Base-by-base conservation (phyloP, 805 yeast genomes). In the Pichia manshurica region DNA sequence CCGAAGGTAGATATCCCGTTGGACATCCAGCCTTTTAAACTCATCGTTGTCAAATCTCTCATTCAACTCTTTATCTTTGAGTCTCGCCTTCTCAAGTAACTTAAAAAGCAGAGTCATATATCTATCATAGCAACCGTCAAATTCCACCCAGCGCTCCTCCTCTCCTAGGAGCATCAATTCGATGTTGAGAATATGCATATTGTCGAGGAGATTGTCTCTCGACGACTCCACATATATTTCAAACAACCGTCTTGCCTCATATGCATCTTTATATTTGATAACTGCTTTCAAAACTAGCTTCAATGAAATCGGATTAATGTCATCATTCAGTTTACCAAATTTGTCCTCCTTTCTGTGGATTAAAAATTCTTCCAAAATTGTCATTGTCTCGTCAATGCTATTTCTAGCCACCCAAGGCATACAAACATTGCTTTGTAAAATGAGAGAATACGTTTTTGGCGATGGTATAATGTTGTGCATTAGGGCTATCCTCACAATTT, bases 61-160 rank as follows among this genome's bases (percentile, higher is more conserved):
- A n/a, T 17, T 29, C 15, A 9, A 21, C 17, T 42, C 25, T 5
- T 38, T 28, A 13, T 48, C 45, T 23, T 45, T 48, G 25, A 48
- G 23, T 28, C 44, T 45, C 0, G 62, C 52, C 17, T 53, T 51
- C 6, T 48, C 46, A 34, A 58, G 36, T 29, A 50, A 51, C 7
- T 46, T 42, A 10, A 40, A 51, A 3, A 62, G 41, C 12, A 62
- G 34, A 13, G 46, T 42, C 10, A 57, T 15, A 41, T 53, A 64
- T 36, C 65, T 52, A 23, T 48, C 48, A 46, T 60, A 63, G 37
- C 61, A 56, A 20, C 55, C 56, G 28, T 59, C 61, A 49, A 64
- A 63, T 37, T 63, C 68, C 42, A 53, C 51, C 68, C 68, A 64
- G 17, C 67, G 57, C 23, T 49, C 46, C 45, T 64, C 68, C 40